phyloP scores from a whole-genome alignment of 169 alveolate species.

The Plasmodium falciparum region DNA sequence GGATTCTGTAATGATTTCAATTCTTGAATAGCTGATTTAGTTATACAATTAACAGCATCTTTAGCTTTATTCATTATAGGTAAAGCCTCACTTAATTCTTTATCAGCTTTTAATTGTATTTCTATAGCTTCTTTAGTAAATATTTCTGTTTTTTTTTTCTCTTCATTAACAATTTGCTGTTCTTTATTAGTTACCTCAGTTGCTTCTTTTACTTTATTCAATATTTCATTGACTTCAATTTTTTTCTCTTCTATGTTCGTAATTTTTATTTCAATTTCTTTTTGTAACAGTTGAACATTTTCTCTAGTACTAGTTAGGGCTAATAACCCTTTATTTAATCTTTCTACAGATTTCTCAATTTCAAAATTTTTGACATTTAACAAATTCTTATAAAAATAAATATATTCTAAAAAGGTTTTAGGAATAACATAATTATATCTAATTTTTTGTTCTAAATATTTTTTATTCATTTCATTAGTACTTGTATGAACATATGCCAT shows the following conservation, averaged over 20 bases:
- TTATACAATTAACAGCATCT: slow-evolving; percentile 96
- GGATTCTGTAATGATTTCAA: slow-evolving; percentile 96
- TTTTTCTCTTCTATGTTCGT: slow-evolving; percentile 66
- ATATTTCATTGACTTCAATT: slow-evolving; percentile 67
- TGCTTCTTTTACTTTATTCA: slow-evolving; percentile 92
- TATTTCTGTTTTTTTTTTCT: slow-evolving; percentile 91
- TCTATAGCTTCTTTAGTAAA: slow-evolving; percentile 92
- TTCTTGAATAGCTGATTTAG: slow-evolving; percentile 94
- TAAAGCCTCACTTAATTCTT: slow-evolving; percentile 94
- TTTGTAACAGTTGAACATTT: slow-evolving; percentile 64
- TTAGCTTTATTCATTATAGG: slow-evolving; percentile 96
- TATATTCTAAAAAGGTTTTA: slow-evolving; percentile 95
- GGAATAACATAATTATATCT: slow-evolving; percentile 97
- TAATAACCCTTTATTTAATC: slow-evolving; percentile 72
- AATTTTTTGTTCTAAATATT: slow-evolving; percentile 91
- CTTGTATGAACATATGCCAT: slow-evolving; percentile 97
- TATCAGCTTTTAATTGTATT: slow-evolving; percentile 91
- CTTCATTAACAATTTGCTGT: slow-evolving; percentile 91
- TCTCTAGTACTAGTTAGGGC: slow-evolving; percentile 57
- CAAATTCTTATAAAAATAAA: slow-evolving; percentile 93
- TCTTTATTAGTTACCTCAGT: slow-evolving; percentile 95
- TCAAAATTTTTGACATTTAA: slow-evolving; percentile 90
- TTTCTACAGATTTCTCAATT: slow-evolving; percentile 81
- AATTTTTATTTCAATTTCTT: slow-evolving; percentile 64
- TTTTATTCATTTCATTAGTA: slow-evolving; percentile 92